Evolutionary conservation across 345 rosid species (phyloP), one percentile per base, ranked within the genome.

Genomic region (Lepidium aucheri): DNA sequence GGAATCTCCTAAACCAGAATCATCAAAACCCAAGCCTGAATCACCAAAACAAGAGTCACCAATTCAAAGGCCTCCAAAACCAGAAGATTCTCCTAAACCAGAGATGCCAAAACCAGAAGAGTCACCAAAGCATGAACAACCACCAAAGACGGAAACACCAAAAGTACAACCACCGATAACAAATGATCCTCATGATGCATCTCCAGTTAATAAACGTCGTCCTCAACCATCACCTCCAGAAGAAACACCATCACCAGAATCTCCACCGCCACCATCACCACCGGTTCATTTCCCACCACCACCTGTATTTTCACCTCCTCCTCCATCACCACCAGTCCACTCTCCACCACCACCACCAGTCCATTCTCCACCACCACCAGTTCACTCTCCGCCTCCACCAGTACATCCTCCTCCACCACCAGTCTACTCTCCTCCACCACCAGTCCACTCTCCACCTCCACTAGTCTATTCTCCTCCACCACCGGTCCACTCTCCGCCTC

Each of bases 61-160:
- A 10, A 43, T 9, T 14, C 61, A 70, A 22, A n/a, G 16, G 17
- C 41, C 59, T 17, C 52, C 53, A 30, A n/a, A 46, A 22, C 44
- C 4, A 49, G 42, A 41, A 28, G 24, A 61, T 0, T 16, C 66
- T 11, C 66, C 54, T 14, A 7, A 20, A 14, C 41, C 30, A 1
- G 26, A 38, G 30, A 24, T 47, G 0, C 46, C 60, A 41, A 41
- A 51, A 68, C 68, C 10, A 60, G 61, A 60, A 3, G 61, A 70
- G 5, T 53, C 63, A 36, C 62, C 70, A 34, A 38, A 13, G 9
- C 9, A 67, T 10, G 63, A 56, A 9, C 71, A 67, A 35, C 72
- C 75, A 59, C 74, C 74, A 20, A 69, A 60, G 34, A 45, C 26
- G 1, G 67, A 54, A 15, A 52, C 70, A 30, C 74, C 83, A 9